phyloP scores from a whole-genome alignment of 2,329 filamentous ascomycete species.

The Laburnicola sp. region DNA sequence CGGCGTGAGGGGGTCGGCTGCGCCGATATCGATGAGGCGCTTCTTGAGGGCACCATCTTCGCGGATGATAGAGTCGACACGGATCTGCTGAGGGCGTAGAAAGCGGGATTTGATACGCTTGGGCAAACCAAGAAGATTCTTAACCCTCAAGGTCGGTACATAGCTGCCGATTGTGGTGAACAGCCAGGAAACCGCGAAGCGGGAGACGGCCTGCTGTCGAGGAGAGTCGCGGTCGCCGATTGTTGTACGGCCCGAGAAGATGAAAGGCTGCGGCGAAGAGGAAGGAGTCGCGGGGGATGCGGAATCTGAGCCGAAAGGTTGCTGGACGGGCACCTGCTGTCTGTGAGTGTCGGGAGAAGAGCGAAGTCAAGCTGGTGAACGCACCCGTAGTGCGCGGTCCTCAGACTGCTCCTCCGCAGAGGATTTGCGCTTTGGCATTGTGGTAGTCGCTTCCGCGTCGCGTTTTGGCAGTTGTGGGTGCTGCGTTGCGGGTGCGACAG shows the following conservation, averaged over 20 bases:
- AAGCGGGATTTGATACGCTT: slow-evolving; percentile 16
- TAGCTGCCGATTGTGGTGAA: slow-evolving; percentile 22
- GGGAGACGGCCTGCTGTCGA: background rate
- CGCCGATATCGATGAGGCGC: slow-evolving; percentile 33
- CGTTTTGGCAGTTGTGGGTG: too few species aligned
- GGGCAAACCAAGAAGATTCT: slow-evolving; percentile 18
- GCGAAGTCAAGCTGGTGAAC: background rate
- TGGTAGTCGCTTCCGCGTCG: background rate
- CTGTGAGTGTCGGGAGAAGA: background rate
- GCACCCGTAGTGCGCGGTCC: too few species aligned
- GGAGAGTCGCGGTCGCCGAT: background rate
- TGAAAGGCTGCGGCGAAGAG: too few species aligned
- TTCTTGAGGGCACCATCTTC: slow-evolving; percentile 33
- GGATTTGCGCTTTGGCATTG: background rate
- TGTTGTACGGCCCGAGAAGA: background rate
- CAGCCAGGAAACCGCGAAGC: slow-evolving; percentile 8
- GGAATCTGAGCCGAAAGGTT: too few species aligned
- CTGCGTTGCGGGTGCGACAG: background rate
- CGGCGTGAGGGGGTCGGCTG: slow-evolving; percentile 17
- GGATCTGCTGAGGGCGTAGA: slow-evolving; percentile 22
- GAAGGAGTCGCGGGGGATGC: too few species aligned
- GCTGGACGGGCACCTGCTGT: background rate
- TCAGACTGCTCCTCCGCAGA: background rate
- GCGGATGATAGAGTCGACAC: slow-evolving; percentile 23
- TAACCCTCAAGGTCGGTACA: slow-evolving; percentile 16